Conservation (phyloP, 257 asterid genomes). For the Forsythia viridissima region DNA sequence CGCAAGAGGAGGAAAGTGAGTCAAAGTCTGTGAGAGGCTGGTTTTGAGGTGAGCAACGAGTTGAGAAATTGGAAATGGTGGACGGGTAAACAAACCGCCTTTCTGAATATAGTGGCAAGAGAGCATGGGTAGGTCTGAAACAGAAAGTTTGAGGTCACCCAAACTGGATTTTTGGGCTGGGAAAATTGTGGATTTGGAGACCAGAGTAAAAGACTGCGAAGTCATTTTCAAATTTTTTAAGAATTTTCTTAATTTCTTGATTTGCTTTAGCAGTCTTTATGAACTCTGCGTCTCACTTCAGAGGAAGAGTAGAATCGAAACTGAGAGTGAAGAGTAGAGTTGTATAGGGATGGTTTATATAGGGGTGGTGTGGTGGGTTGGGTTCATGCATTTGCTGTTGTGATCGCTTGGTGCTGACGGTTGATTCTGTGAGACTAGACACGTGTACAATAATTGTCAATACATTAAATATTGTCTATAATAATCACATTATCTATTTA, state of each 20-base stretch:
- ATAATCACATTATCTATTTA: too few species aligned
- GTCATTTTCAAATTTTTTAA: conserved; percentile 9
- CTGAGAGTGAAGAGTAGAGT: conserved; percentile 8
- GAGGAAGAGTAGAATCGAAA: background rate
- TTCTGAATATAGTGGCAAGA: conserved; percentile 52
- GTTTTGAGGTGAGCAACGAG: conserved; percentile 26
- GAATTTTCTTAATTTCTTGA: background rate
- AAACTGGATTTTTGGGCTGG: conserved; percentile 30
- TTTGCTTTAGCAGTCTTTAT: background rate
- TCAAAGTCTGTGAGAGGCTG: conserved; percentile 32
- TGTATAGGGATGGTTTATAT: conserved; percentile 10
- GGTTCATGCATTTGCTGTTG: conserved; percentile 32
- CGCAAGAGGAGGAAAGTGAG: conserved; percentile 47
- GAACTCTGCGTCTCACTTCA: background rate
- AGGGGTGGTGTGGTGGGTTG: background rate
- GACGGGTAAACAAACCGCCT: conserved; percentile 28
- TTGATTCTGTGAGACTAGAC: too few species aligned
- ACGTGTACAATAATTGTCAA: too few species aligned
- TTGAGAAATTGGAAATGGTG: conserved; percentile 23
- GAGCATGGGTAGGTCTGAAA: conserved; percentile 51
- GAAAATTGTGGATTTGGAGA: conserved; percentile 28
- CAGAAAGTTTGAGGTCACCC: conserved; percentile 34
- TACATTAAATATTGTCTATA: too few species aligned
- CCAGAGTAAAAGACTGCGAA: conserved; percentile 11
- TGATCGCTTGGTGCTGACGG: background rate